These are phyloP conservation scores for Irpex sp. DNA, from an alignment of 1,284 basidiomycete species.

Conservation along the genomic window DNA sequence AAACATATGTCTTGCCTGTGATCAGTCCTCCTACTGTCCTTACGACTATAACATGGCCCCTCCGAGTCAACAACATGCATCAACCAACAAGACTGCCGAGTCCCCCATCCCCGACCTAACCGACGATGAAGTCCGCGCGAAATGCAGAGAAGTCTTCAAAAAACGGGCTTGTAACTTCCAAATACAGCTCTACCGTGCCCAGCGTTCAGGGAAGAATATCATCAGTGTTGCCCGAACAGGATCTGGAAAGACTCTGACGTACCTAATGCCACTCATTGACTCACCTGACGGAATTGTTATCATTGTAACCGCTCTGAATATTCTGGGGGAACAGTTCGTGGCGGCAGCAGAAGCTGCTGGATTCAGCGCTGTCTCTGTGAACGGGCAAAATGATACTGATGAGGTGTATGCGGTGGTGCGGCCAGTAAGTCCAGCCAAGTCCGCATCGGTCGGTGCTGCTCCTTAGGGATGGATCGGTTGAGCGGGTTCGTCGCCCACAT, in stretches of 20 bases:
- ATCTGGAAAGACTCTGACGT: constrained; percentile 13
- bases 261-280: constrained; percentile 12
- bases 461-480: background rate
- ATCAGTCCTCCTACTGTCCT: too few species aligned
- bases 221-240: constrained; percentile 9
- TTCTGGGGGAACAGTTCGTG: constrained; percentile 17
- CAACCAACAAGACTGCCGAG: too few species aligned
- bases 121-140: background rate
- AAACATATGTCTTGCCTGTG: background rate
- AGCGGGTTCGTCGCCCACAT: constrained; percentile 24
- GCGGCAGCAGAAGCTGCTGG: background rate
- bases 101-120: background rate
- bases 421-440: background rate
- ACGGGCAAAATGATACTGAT: background rate
- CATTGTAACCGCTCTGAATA: constrained; percentile 17
- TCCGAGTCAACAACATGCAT: too few species aligned
- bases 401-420: background rate
- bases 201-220: background rate
- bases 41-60: too few species aligned
- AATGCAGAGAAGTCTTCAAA: background rate
- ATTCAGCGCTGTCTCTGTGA: constrained; percentile 9
- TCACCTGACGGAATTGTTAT: constrained; percentile 1
- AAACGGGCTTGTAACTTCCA: background rate
- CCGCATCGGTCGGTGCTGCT: background rate
- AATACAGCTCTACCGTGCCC: background rate